Conservation (phyloP, 352 stramenopile genomes). For the Phytophthora tentaculata region DNA sequence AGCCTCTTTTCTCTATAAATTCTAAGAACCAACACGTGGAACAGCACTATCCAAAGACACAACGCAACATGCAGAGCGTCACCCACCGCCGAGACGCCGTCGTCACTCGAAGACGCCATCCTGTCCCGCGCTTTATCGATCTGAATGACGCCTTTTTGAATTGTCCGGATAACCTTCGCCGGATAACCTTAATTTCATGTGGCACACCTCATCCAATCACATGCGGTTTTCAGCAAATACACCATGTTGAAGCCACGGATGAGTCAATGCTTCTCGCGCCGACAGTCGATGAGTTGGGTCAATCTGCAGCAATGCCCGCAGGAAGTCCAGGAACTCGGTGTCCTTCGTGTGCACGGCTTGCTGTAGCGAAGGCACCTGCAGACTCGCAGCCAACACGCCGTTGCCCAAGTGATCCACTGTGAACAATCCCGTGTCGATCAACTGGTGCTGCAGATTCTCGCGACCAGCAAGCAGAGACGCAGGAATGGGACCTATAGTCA, state of each 20-base stretch:
- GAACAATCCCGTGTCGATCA: conserved; percentile 68
- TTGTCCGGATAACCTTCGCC: conserved; percentile 26
- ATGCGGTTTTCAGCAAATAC: conserved; percentile 67
- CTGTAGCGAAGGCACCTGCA: conserved; percentile 58
- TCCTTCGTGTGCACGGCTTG: conserved; percentile 64
- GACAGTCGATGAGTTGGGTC: conserved; percentile 60
- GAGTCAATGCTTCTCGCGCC: conserved; percentile 59
- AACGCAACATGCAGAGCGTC: conserved; percentile 15
- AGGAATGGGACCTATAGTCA: conserved; percentile 63
- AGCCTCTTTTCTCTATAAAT: conserved; percentile 22
- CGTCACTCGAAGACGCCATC: conserved; percentile 19
- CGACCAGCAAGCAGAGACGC: conserved; percentile 57
- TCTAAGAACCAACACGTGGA: conserved; percentile 3
- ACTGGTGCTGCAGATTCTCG: conserved; percentile 59
- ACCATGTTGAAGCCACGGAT: conserved; percentile 70
- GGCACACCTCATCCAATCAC: conserved; percentile 15
- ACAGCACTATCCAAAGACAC: conserved; percentile 4
- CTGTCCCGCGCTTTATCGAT: conserved; percentile 18
- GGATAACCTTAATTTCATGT: conserved; percentile 18
- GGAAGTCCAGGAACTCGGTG: conserved; percentile 67
- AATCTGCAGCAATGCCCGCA: conserved; percentile 71
- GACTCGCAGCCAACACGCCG: conserved; percentile 44
- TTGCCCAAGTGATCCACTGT: conserved; percentile 54
- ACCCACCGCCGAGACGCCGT: conserved; percentile 34
- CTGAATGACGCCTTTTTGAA: conserved; percentile 10